phyloP scores from a whole-genome alignment of 164 flowering plant species.

The Magnolia sinica region DNA sequence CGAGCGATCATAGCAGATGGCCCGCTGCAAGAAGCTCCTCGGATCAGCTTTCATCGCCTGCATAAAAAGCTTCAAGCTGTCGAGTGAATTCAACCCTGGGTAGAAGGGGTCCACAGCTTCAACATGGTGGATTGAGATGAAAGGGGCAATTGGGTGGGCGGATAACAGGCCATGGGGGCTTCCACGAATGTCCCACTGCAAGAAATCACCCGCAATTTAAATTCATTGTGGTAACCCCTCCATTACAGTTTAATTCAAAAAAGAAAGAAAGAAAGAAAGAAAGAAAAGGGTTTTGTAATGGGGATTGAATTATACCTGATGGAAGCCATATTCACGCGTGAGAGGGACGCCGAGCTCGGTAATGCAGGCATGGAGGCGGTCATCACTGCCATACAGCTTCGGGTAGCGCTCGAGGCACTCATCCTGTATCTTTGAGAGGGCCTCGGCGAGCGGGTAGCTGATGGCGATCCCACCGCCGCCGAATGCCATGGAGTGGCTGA shows the following conservation, averaged over 20 bases:
- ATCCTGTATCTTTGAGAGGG: conserved; percentile 41
- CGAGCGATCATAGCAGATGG: conserved; percentile 51
- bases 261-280: too few species aligned
- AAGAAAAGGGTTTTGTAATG: not conserved
- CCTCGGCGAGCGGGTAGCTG: conserved; percentile 52
- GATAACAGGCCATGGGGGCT: conserved; percentile 55
- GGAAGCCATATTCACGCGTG: conserved; percentile 55
- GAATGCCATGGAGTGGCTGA: conserved; percentile 58
- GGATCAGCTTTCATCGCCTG: conserved; percentile 49
- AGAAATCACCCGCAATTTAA: not conserved
- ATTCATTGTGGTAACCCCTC: not conserved
- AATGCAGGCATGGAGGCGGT: conserved; percentile 69
- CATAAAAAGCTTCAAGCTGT: conserved; percentile 45
- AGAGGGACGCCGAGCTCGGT: conserved; percentile 61
- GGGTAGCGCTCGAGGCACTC: conserved; percentile 60
- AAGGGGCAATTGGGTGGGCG: conserved; percentile 62
- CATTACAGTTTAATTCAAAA: not conserved
- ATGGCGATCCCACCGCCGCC: conserved; percentile 71
- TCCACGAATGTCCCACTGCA: conserved; percentile 64
- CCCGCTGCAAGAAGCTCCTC: conserved; percentile 50
- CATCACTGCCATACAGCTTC: conserved; percentile 60
- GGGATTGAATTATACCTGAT: conserved; percentile 40
- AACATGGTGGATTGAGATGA: conserved; percentile 60
- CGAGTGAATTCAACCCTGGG: conserved; percentile 48
- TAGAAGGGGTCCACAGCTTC: conserved; percentile 58